Evolutionary conservation across 2,329 filamentous ascomycete genomes (phyloP), one percentile per base, ranked within the genome.

Genomic region (Aureobasidium sp.): DNA sequence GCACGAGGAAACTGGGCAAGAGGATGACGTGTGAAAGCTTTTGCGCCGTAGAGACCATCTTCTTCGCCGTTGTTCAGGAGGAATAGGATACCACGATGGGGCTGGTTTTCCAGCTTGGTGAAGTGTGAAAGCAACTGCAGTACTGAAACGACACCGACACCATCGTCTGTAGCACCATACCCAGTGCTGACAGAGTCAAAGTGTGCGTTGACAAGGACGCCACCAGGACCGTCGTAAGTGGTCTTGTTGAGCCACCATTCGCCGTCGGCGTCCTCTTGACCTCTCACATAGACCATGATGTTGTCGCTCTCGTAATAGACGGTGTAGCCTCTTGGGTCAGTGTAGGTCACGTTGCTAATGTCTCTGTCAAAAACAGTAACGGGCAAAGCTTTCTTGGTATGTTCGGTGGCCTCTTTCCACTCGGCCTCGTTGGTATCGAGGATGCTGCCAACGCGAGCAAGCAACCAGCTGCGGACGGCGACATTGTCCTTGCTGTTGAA

Each of bases 21-120:
- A 0, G 91, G 89, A 71, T 92, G 91, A 66, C 91, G 86, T 34
- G 89, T 86, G 70, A 95, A 97, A 5, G 89, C 91, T 63, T 85
- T 84, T 7, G 93, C 91, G 1, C 94, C 94, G 66, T 95, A 90
- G 11, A 97, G 78, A 39, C 86, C 94, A 69, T 97, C 93, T 72
- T 99, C 94, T 71, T 99, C 94, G 39, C 89, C 93, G 70, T 97
- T 97, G 79, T 99, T 99, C 71, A 97, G 82, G 32, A 97, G 81
- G 10, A 91, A 81, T 15, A 97, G 84, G 47, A 99, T 82, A 2
- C 92, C 93, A 67, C 87, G 85, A 69, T 85, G 87, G 1, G 92
- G 92, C 69, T 85, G 85, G 65, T 89, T 85, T 32, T 81, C 86
- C 15, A 64, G 54, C 2, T 82, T 82, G 1, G 90, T 91, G 71